Conservation (phyloP, 78 protist species). For the Dictyostelium intermedium region DNA sequence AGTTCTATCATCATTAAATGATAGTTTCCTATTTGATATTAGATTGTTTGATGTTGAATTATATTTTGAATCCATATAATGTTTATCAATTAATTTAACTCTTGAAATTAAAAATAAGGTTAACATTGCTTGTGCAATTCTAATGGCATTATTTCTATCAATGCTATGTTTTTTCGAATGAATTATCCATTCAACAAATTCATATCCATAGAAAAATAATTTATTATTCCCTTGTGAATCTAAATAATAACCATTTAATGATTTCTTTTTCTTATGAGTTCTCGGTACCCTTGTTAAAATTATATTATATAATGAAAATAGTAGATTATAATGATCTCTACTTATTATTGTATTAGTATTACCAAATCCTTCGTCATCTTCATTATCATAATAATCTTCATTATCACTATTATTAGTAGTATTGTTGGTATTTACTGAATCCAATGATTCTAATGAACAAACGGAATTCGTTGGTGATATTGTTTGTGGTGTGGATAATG, state of each 20-base stretch:
- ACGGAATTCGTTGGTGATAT: not conserved
- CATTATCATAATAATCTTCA: not conserved
- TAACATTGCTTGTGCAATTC: not conserved
- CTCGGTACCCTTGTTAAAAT: not conserved
- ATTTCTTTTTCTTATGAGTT: not conserved
- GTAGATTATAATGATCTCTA: not conserved
- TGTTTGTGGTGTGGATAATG: not conserved
- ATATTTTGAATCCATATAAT: not conserved
- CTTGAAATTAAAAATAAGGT: not conserved
- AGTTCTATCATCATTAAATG: constrained; percentile 31
- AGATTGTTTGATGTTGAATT: not conserved
- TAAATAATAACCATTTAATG: not conserved
- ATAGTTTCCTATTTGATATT: not conserved
- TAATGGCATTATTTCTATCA: not conserved
- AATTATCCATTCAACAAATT: constrained; percentile 9
- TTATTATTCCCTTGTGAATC: not conserved
- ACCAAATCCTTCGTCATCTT: not conserved
- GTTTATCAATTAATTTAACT: not conserved
- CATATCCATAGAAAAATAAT: constrained; percentile 24
- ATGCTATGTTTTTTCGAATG: not conserved
- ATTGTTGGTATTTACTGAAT: too few species aligned
- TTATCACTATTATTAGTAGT: too few species aligned
- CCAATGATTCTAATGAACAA: not conserved
- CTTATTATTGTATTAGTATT: not conserved
- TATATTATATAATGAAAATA: not conserved